Conservation (phyloP, 306 rosid species). For the Begonia fuchsioides region DNA sequence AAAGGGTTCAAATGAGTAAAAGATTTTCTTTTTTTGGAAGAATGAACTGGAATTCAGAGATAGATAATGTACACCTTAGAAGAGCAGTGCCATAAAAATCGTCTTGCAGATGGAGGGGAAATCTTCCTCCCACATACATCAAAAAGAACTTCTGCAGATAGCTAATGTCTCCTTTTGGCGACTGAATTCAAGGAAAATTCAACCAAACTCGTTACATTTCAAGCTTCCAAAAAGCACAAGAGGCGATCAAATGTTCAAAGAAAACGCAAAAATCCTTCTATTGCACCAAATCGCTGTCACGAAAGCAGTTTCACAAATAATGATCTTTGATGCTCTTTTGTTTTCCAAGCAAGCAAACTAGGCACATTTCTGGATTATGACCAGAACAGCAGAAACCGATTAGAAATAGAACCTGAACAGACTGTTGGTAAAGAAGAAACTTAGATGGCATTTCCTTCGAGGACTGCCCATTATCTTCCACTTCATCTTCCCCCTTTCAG, state of each 20-base stretch:
- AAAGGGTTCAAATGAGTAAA: too few species aligned
- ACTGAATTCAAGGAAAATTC: conserved; percentile 25
- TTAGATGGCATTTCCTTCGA: conserved; percentile 56
- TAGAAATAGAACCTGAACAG: conserved; percentile 55
- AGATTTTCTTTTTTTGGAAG: not conserved
- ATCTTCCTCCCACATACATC: conserved; percentile 80
- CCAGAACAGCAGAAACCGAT: not conserved
- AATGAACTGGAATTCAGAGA: not conserved
- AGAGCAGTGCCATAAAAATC: conserved; percentile 90
- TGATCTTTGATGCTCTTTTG: too few species aligned
- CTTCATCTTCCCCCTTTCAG: conserved; percentile 10
- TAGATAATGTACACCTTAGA: conserved; percentile 56
- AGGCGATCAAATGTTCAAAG: too few species aligned
- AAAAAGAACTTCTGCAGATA: conserved; percentile 82
- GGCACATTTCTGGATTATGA: too few species aligned
- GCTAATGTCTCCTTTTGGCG: conserved; percentile 88
- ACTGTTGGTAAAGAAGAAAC: conserved; percentile 68
- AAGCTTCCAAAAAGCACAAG: too few species aligned
- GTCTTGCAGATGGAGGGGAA: conserved; percentile 82
- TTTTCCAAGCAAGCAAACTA: too few species aligned
- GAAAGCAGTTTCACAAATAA: too few species aligned
- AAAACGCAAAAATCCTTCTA: too few species aligned
- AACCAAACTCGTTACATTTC: too few species aligned
- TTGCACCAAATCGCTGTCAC: too few species aligned
- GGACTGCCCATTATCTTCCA: conserved; percentile 14